A percentile compares a stretch with the other conserved stretches of the same genome.
phyloP scores from a whole-genome alignment of 768 basidiomycete species.

The Lentinula aciculospora region DNA sequence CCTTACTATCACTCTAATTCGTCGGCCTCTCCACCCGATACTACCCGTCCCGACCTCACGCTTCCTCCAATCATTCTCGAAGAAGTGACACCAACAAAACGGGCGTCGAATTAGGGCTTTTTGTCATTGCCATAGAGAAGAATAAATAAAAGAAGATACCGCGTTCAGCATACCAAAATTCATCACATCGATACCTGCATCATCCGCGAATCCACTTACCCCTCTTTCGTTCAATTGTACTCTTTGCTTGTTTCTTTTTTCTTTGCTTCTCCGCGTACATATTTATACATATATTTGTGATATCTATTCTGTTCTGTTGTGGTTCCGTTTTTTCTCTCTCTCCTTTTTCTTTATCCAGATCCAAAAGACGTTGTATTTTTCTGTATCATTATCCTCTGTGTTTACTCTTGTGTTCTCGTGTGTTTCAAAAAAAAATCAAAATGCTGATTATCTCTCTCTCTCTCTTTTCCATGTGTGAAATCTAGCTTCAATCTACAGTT shows the following conservation, averaged over 20 bases:
- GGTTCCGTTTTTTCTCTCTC: not conserved
- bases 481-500: conserved; percentile 34
- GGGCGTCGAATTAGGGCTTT: not conserved
- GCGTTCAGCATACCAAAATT: not conserved
- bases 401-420: not conserved
- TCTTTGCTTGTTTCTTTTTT: not conserved
- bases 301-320: not conserved
- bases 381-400: conserved; percentile 2
- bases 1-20: not conserved
- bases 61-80: not conserved
- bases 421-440: not conserved
- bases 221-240: not conserved
- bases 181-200: not conserved
- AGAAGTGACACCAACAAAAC: not conserved
- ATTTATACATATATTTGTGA: conserved; percentile 1
- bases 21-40: not conserved
- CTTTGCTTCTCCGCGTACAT: not conserved
- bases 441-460: not conserved
- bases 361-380: not conserved
- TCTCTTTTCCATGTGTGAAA: not conserved
- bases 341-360: not conserved
- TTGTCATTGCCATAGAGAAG: not conserved
- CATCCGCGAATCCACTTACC: not conserved
- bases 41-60: not conserved
- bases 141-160: not conserved